phyloP scores from a whole-genome alignment of 257 asterid genomes.

The Nemophila menziesii region DNA sequence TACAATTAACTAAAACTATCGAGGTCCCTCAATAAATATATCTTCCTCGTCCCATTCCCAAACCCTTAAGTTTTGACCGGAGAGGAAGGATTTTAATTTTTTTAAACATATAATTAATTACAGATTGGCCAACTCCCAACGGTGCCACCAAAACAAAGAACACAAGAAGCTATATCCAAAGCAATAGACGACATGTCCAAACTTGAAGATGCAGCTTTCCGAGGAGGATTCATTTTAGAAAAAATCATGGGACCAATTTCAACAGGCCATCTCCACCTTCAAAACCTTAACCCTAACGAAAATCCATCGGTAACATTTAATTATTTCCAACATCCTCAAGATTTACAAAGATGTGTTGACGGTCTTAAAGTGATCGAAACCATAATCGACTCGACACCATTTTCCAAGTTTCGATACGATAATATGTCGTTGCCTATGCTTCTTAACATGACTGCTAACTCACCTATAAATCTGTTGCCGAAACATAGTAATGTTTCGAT shows the following conservation, averaged over 20 bases:
- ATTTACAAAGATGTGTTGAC: conserved; percentile 48
- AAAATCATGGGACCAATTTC: conserved; percentile 68
- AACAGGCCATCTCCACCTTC: conserved; percentile 46
- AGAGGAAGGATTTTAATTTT: too few relatives aligned
- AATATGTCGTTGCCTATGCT: conserved; percentile 29
- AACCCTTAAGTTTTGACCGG: too few relatives aligned
- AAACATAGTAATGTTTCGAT: conserved; percentile 41
- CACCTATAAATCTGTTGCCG: conserved; percentile 56
- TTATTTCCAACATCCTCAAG: conserved; percentile 54
- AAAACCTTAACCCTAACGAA: conserved; percentile 35
- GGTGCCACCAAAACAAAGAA: conserved; percentile 78
- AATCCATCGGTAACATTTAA: conserved; percentile 73
- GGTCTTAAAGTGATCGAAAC: conserved; percentile 52
- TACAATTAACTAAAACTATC: too few relatives aligned
- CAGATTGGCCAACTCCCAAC: conserved; percentile 85
- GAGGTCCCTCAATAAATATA: too few relatives aligned
- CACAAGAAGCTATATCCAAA: conserved; percentile 43
- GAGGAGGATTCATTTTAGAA: conserved; percentile 77
- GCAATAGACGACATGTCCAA: conserved; percentile 45
- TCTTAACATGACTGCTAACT: conserved; percentile 60
- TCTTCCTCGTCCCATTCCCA: too few relatives aligned
- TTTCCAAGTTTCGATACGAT: conserved; percentile 36
- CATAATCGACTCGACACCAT: conserved; percentile 52
- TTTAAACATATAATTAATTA: neutral
- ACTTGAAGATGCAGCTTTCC: conserved; percentile 31